A percentile compares a stretch with the other conserved stretches of the same genome.
Evolutionary conservation across 2,329 filamentous ascomycete genomes (phyloP).

Genomic region (Aspergillus uvarum): DNA sequence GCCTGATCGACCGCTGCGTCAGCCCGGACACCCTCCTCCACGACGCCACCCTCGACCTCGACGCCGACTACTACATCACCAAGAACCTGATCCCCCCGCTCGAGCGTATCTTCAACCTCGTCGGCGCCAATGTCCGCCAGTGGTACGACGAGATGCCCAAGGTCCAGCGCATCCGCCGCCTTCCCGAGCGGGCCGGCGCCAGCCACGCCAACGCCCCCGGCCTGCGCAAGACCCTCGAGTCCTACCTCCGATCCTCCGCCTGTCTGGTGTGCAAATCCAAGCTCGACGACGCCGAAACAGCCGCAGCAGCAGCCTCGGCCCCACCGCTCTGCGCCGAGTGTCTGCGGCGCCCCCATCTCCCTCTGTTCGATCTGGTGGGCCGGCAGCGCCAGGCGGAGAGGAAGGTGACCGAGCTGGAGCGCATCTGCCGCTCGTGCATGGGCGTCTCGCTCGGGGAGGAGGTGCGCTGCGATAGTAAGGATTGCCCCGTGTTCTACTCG

Average conservation of each 20-base stretch:
- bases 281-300: slow-evolving; percentile 45
- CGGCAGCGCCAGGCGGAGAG: slow-evolving; percentile 64
- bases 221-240: slow-evolving; percentile 73
- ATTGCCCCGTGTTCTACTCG: slow-evolving; percentile 86
- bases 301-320: not conserved
- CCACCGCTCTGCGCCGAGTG: slow-evolving; percentile 44
- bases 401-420: slow-evolving; percentile 62
- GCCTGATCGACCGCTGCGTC: slow-evolving; percentile 86
- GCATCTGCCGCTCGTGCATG: slow-evolving; percentile 78
- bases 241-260: slow-evolving; percentile 79
- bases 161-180: slow-evolving; percentile 69
- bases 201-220: not conserved
- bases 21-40: slow-evolving; percentile 78
- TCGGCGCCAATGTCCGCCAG: slow-evolving; percentile 82
- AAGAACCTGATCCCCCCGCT: slow-evolving; percentile 95
- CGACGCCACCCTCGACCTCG: slow-evolving; percentile 75
- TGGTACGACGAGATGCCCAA: slow-evolving; percentile 99
- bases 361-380: slow-evolving; percentile 63
- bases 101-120: slow-evolving; percentile 93
- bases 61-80: slow-evolving; percentile 93
- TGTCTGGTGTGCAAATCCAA: slow-evolving; percentile 74
- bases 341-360: slow-evolving; percentile 48
- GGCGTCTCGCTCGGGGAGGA: slow-evolving; percentile 70
- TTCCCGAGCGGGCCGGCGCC: slow-evolving; percentile 40
- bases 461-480: slow-evolving; percentile 83